Base-by-base conservation (phyloP, 73 alveolate genomes). In the Stentor coeruleus region DNA sequence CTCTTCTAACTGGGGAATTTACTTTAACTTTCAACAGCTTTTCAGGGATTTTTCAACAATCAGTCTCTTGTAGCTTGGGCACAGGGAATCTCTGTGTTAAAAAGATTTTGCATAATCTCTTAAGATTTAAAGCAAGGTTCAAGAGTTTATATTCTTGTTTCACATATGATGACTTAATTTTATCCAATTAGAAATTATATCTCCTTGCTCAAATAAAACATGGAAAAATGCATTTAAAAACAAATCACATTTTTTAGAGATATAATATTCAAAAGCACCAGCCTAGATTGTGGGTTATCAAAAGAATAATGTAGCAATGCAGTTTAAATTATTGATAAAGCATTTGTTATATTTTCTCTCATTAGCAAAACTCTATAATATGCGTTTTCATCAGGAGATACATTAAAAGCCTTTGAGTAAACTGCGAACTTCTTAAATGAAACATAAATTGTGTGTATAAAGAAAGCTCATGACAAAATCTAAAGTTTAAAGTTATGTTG, bases 261-360 rank as follows among this genome's bases (percentile, higher is more conserved):
- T 81, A 89, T 91, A 30, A 96, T 92, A 85, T 97, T 99, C 49
- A 97, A 87, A 76, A 94, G 87, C 28, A 94, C 99, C 6, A 66
- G 83, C 38, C 39, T 35, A 35, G 83, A 35, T 39, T 75, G 74
- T 0, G 83, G 81, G n/a, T 30, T 39, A 15, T 72, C 84, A 79
- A 79, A 38, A 80, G 89, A 36, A 38, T 75, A 87, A 31, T 60
- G 76, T 91, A 97, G 89, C 74, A 98, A 89, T 39, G 99, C 99
- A 33, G 99, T 99, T 89, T 98, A 98, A 31, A 98, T 97, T 99
- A 98, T 98, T 42, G 97, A 98, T 81, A 97, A 89, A 11, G 99
- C 93, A 90, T 98, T 98, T 82, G 93, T 92, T 15, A 95, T 98
- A 82, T 90, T 93, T 89, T 98, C 99, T 74, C 99, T 83, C 77